Evolutionary conservation across 2,329 filamentous ascomycete genomes (phyloP).

Genomic region (Epichloe coenophiala): DNA sequence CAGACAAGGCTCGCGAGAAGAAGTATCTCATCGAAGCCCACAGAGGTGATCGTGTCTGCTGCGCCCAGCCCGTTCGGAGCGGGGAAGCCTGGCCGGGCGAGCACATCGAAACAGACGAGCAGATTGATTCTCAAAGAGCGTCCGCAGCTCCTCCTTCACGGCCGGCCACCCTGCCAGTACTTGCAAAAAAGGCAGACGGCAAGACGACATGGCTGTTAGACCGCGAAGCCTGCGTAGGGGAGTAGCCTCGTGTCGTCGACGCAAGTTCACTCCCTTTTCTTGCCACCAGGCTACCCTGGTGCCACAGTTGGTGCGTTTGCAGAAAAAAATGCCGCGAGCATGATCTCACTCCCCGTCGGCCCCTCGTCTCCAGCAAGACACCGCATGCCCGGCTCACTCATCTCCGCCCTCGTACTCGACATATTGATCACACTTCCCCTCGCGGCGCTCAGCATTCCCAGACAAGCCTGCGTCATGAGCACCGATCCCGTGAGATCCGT

Average conservation of each 20-base stretch:
- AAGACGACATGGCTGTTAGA: conserved; percentile 44
- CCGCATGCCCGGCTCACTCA: no score
- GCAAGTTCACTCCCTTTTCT: conserved; percentile 32
- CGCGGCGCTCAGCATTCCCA: conserved; percentile 12
- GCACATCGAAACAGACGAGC: no score
- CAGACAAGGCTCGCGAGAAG: no score
- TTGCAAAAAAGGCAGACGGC: conserved; percentile 20
- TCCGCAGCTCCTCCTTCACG: conserved; percentile 8
- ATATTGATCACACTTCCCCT: conserved; percentile 32
- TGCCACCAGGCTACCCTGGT: conserved; percentile 10
- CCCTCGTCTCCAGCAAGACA: no score
- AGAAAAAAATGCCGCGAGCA: conserved; percentile 13
- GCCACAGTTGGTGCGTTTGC: conserved; percentile 12
- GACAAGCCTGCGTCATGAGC: conserved; percentile 17
- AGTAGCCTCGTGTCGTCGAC: conserved; percentile 45
- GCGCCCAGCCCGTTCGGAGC: no score
- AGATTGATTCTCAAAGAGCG: no score
- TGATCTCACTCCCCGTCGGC: background rate
- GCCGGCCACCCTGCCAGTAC: conserved; percentile 15
- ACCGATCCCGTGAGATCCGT: conserved; percentile 25
- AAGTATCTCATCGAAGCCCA: no score
- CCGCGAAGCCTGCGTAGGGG: conserved; percentile 40
- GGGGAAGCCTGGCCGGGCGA: no score
- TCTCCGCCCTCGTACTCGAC: conserved; percentile 19
- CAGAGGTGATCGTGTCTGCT: no score